phyloP scores from a whole-genome alignment of 2,329 filamentous ascomycete genomes.

The Intubia oerlemansii region DNA sequence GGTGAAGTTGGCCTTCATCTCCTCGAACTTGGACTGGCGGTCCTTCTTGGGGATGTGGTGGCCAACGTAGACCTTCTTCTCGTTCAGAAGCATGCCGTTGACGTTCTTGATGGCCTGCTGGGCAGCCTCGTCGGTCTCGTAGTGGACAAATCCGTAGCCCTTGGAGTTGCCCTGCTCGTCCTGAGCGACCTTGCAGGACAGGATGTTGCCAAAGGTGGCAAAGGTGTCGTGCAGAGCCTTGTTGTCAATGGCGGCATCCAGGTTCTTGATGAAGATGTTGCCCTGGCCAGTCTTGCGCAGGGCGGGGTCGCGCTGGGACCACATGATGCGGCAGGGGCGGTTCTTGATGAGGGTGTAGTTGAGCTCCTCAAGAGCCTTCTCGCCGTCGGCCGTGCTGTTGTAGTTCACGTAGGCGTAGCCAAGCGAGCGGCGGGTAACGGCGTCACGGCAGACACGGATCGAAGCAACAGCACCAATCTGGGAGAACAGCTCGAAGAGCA shows the following conservation, averaged over 20 bases:
- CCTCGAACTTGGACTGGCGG: conserved; percentile 99
- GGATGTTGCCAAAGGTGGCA: conserved; percentile 94
- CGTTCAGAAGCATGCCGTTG: conserved; percentile 98
- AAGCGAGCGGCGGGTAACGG: conserved; percentile 92
- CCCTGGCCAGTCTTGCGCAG: conserved; percentile 98
- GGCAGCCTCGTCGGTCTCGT: conserved; percentile 96
- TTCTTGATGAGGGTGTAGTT: conserved; percentile 99
- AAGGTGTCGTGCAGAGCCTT: conserved; percentile 99
- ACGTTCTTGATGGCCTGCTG: conserved; percentile 97
- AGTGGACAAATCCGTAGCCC: conserved; percentile 98
- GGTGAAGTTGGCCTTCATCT: conserved; percentile 99
- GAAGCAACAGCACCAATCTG: conserved; percentile 97
- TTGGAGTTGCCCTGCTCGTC: conserved; percentile 94
- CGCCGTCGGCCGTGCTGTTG: conserved; percentile 89
- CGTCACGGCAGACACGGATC: conserved; percentile 98
- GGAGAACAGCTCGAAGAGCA: conserved; percentile 99
- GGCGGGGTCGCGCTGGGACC: conserved; percentile 97
- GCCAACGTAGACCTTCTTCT: conserved; percentile 99
- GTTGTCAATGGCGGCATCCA: conserved; percentile 97
- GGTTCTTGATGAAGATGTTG: conserved; percentile 99
- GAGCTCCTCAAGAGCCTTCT: conserved; percentile 95
- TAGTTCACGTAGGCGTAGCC: conserved; percentile 99
- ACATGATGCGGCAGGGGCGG: conserved; percentile 99
- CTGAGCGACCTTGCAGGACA: conserved; percentile 98
- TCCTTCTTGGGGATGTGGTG: conserved; percentile 99